Evolutionary conservation across 257 asterid species (phyloP), one percentile per base, ranked within the genome.

Genomic region (Leptodermis oblonga): DNA sequence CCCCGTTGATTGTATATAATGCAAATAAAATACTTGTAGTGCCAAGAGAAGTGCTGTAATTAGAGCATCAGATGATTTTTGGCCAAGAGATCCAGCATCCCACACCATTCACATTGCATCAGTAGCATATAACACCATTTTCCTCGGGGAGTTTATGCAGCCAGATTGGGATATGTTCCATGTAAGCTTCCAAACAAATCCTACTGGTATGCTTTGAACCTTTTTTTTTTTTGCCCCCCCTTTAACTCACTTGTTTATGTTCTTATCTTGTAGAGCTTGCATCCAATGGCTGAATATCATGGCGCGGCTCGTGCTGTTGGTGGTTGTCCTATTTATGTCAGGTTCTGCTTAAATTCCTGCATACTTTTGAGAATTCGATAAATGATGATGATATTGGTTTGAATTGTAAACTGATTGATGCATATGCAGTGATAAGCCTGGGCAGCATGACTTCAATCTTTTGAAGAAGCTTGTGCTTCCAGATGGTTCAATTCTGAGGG

Each of bases 111-210:
- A 92, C 84, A 85, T 92, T 73, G 98, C 96, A 71, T 92, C 98
- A 15, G 98, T 92, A 62, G 96, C 98, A 37, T 92, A 87, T 62
- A 89, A 92, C 76, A 92, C 97, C 66, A 23, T 92, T 62, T 92
- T 92, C 71, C 82, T 90, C 0, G 98, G 98, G 52, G 97, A 92
- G 79, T 90, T 92, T 73, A 90, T 92, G 98, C 98, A 92, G 83
- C 97, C 98, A 8, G 97, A 92, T 82, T 90, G 98, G 98, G 98
- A 92, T 65, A 92, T 92, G 98, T 90, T 92, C 71, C 98, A 92
- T 59, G 98, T 92, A 80, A 90, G 91, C 75, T 26, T 39, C 49
- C 42, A 31, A 36, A 30, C 28, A 17, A 45, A 39, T 67, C 34
- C 52, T 42, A 5, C 31, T 25, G 2, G 31, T 7, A 22, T 37